A percentile compares a stretch with the other conserved stretches of the same genome.
These are phyloP conservation scores for Erucastrum elatum DNA, from an alignment of 345 rosid genomes.

Conservation along the genomic window DNA sequence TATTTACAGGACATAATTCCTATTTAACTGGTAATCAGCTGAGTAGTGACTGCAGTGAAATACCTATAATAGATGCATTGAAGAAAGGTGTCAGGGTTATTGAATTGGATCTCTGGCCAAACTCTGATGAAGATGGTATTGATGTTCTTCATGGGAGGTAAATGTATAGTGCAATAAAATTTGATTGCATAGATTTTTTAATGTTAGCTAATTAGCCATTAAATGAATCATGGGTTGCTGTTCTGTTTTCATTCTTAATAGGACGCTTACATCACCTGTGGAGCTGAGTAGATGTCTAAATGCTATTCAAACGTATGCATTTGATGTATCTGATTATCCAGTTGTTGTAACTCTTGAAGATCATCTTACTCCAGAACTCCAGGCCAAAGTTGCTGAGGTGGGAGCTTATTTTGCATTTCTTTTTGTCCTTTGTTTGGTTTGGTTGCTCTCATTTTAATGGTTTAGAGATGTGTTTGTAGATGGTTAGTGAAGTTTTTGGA, in stretches of 20 bases:
- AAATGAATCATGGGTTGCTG: background rate
- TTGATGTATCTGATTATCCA: constrained; percentile 75
- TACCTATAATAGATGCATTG: constrained; percentile 73
- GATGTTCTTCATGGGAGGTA: constrained; percentile 94
- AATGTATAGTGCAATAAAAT: constrained; percentile 7
- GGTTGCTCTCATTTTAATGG: background rate
- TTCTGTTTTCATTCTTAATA: constrained; percentile 15
- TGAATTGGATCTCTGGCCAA: constrained; percentile 96
- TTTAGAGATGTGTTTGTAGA: constrained; percentile 47
- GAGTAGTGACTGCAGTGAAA: constrained; percentile 90
- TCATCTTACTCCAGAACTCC: constrained; percentile 84
- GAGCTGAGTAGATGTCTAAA: constrained; percentile 65
- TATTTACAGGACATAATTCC: constrained; percentile 87
- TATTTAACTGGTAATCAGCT: constrained; percentile 94
- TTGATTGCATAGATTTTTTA: background rate
- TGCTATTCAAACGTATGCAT: constrained; percentile 78
- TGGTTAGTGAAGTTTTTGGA: constrained; percentile 76
- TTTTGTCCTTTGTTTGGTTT: background rate
- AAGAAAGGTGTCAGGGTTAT: constrained; percentile 80
- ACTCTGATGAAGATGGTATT: constrained; percentile 63
- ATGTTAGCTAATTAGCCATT: background rate
- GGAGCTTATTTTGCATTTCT: constrained; percentile 29
- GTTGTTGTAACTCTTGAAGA: constrained; percentile 95
- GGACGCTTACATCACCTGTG: constrained; percentile 91
- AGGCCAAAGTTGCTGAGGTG: constrained; percentile 85